Conservation (phyloP, 805 yeast species). For the Schwanniomyces sp. region DNA sequence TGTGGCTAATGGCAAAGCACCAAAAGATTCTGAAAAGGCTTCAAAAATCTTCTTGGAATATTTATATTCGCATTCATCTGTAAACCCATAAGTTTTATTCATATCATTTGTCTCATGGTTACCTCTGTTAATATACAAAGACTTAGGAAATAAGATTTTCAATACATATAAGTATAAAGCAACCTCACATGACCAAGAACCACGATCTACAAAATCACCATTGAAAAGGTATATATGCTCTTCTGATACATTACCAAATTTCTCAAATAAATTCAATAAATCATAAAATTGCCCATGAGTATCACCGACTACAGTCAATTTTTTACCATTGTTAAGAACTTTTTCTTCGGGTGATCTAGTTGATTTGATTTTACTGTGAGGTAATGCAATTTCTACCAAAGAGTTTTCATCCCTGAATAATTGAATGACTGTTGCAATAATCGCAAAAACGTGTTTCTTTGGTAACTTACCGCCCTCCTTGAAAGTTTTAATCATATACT, state of each 20-base stretch:
- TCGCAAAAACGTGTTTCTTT: conserved; percentile 80
- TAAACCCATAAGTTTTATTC: conserved; percentile 96
- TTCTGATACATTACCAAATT: conserved; percentile 67
- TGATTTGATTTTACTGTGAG: conserved; percentile 24
- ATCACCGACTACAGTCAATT: conserved; percentile 90
- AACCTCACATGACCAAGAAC: conserved; percentile 97
- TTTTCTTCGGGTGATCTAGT: conserved; percentile 19
- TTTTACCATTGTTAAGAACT: conserved; percentile 30
- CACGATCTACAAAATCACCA: conserved; percentile 97
- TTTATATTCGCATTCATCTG: conserved; percentile 92
- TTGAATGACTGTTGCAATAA: conserved; percentile 68
- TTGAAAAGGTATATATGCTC: conserved; percentile 82
- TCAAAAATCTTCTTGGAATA: conserved; percentile 78
- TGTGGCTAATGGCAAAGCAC: conserved; percentile 82
- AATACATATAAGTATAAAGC: conserved; percentile 76
- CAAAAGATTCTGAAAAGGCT: conserved; percentile 84
- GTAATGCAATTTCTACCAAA: conserved; percentile 64
- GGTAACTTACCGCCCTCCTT: conserved; percentile 72
- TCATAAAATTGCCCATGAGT: conserved; percentile 97
- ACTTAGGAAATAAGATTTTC: conserved; percentile 72
- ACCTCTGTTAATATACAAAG: conserved; percentile 82
- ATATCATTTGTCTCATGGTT: conserved; percentile 96
- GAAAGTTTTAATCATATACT: conserved; percentile 67
- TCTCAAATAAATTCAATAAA: conserved; percentile 72
- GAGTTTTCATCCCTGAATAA: conserved; percentile 67